phyloP scores from a whole-genome alignment of 2,329 filamentous ascomycete species.

The Coniochaeta ligniaria region DNA sequence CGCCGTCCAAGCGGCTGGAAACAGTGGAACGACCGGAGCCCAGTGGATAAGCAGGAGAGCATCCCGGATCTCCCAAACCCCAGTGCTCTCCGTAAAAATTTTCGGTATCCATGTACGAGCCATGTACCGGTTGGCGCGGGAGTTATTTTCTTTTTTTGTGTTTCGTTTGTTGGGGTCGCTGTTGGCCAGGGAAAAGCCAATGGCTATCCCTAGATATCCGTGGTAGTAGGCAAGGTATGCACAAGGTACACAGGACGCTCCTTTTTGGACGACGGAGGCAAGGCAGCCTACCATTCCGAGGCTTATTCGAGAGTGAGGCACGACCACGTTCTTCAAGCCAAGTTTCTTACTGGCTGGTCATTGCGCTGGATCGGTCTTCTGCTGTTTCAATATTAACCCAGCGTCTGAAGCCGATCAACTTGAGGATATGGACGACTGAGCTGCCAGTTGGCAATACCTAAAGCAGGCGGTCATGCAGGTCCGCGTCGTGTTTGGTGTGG shows the following conservation, averaged over 20 bases:
- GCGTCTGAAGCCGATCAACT: neutral
- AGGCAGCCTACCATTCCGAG: neutral
- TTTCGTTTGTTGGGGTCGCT: neutral
- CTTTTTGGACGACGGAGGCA: neutral
- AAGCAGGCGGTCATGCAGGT: neutral
- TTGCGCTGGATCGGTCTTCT: neutral
- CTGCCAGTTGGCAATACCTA: neutral
- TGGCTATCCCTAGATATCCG: neutral
- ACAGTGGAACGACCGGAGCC: neutral
- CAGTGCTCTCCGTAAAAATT: neutral
- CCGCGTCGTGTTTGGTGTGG: neutral
- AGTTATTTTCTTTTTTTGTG: neutral
- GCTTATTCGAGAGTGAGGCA: neutral
- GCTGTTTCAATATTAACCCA: neutral
- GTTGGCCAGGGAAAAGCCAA: neutral
- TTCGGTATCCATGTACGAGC: neutral
- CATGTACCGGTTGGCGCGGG: neutral
- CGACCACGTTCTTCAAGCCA: neutral
- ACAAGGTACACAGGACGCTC: neutral
- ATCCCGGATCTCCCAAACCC: neutral
- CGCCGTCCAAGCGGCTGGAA: constrained; percentile 1
- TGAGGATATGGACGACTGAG: neutral
- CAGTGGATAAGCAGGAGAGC: neutral
- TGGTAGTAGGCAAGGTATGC: neutral
- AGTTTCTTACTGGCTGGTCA: neutral